Evolutionary conservation across 345 rosid genomes (phyloP).

Genomic region (Salix caprea): DNA sequence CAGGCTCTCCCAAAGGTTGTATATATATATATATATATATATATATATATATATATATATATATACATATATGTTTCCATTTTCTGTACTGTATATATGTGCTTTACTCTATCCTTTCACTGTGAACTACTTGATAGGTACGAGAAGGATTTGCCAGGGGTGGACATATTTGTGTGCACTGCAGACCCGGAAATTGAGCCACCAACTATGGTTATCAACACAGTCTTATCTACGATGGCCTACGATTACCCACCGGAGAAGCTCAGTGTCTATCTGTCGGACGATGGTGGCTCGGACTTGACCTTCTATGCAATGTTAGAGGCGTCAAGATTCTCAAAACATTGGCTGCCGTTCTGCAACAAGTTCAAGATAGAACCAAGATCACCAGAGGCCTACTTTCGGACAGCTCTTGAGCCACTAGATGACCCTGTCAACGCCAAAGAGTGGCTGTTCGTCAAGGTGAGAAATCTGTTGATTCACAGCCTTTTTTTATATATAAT

Average conservation of each 20-base stretch:
- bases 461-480: background rate
- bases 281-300: slow-evolving; percentile 57
- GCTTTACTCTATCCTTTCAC: no score
- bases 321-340: slow-evolving; percentile 44
- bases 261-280: slow-evolving; percentile 57
- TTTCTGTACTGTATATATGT: no score
- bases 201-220: slow-evolving; percentile 63
- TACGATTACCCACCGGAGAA: slow-evolving; percentile 58
- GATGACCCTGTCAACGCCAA: no score
- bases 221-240: slow-evolving; percentile 54
- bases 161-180: slow-evolving; percentile 72
- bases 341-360: slow-evolving; percentile 65
- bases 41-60: no score
- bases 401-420: background rate
- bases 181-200: slow-evolving; percentile 75
- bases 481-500: background rate
- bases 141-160: slow-evolving; percentile 39
- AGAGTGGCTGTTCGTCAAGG: slow-evolving; percentile 20
- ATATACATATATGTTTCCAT: no score
- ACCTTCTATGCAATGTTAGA: slow-evolving; percentile 59
- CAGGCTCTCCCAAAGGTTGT: slow-evolving; percentile 24
- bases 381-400: slow-evolving; percentile 59
- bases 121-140: slow-evolving; percentile 4
- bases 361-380: slow-evolving; percentile 50
- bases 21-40: no score